Evolutionary conservation across 1,284 basidiomycete genomes (phyloP).

Genomic region (Laetiporus sulphureus): DNA sequence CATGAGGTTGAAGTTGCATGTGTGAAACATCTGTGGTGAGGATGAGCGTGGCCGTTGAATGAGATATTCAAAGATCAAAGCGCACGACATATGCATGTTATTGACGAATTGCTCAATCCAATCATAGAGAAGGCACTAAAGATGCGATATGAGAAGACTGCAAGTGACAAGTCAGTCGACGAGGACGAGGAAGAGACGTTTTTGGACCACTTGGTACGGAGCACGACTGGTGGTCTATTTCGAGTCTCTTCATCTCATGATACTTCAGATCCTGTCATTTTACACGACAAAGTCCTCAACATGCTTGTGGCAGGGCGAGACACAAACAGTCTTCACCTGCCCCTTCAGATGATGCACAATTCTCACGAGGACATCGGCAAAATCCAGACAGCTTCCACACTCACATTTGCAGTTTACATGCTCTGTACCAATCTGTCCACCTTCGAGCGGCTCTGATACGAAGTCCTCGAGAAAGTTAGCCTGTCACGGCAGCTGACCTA

Average conservation of each 20-base stretch:
- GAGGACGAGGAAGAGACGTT: conserved; percentile 22
- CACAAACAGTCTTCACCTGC: conserved; percentile 25
- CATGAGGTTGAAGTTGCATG: conserved; percentile 28
- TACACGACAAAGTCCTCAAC: conserved; percentile 35
- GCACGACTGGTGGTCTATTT: conserved; percentile 19
- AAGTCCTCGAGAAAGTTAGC: conserved; percentile 32
- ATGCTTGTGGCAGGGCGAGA: conserved; percentile 35
- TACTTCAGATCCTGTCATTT: conserved; percentile 14
- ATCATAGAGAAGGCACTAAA: conserved; percentile 33
- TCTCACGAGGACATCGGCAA: background rate
- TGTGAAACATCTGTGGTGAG: conserved; percentile 25
- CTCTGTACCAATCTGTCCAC: conserved; percentile 33
- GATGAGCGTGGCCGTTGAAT: conserved; percentile 18
- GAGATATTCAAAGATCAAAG: conserved; percentile 12
- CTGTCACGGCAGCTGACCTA: conserved; percentile 28
- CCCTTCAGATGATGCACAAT: background rate
- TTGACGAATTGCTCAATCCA: conserved; percentile 25
- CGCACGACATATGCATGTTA: conserved; percentile 13
- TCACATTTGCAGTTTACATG: conserved; percentile 36
- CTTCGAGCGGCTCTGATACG: conserved; percentile 30
- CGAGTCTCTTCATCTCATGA: background rate
- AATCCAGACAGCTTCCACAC: conserved; percentile 28
- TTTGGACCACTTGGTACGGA: conserved; percentile 32
- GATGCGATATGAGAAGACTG: conserved; percentile 22
- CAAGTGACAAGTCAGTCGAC: conserved; percentile 14